Base-by-base conservation (phyloP, 768 basidiomycete genomes). In the Psilocybe cyanescens region DNA sequence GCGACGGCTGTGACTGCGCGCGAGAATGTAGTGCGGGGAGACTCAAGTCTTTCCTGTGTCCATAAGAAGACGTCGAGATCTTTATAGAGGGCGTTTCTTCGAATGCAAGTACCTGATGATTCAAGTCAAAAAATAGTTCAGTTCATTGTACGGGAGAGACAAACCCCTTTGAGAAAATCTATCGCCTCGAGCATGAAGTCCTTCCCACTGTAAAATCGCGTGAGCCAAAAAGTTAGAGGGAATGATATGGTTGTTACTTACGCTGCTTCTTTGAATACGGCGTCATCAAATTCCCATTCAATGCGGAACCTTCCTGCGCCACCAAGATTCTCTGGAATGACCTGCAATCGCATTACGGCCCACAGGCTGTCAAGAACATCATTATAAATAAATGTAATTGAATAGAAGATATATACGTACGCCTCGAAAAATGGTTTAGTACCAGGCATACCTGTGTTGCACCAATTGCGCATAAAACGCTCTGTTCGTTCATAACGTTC, bases 121-220 rank as follows among this genome's bases (percentile, higher is more conserved):
- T 61, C 47, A n/a, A 53, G 56, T 53, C 60, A 62, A n/a, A 35
- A 48, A 58, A 55, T 19, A 41, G 35, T 48, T 37, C 60, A 41
- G 29, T 48, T 58, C 52, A 57, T 33, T 66, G 49, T 53, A 68
- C 62, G 67, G 61, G 62, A 74, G 66, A 55, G n/a, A 80, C 89
- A 67, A 67, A 91, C 94, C 68, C 95, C 95, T 85, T 97, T 97
- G 65, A 96, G 86, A 50, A 95, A 78, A 67, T 92, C 88, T 59
- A 96, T 87, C 8, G 92, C 93, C 76, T 96, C 94, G 54, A 92
- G 80, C 94, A 95, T 95, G 73, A 97, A 97, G 67, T 95, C 92
- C 75, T 93, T 92, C 61, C 95, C 95, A 70, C 94, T 96, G 74
- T 59, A 24, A 58, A 55, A 55, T 46, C 56, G 62, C 61, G 61